A percentile compares a stretch with the other conserved stretches of the same genome.
phyloP scores from a whole-genome alignment of 495 filamentous ascomycete species.

The Xylaria bambusicola region DNA sequence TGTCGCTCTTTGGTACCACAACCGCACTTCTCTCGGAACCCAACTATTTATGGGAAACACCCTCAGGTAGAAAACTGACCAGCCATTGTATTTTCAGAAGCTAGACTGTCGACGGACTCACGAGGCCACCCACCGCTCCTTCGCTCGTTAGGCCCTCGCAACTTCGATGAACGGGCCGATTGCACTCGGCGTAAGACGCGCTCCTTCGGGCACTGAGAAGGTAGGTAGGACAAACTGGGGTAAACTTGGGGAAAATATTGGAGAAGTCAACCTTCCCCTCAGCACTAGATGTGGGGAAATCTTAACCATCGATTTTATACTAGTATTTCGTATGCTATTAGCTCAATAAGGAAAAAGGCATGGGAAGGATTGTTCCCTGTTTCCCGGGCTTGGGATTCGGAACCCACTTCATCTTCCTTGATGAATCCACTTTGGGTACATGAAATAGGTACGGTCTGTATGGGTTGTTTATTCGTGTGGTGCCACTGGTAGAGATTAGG shows the following conservation, averaged over 20 bases:
- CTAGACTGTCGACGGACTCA: no score
- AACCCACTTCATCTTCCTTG: background rate
- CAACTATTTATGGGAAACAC: no score
- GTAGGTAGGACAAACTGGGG: no score
- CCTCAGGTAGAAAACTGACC: no score
- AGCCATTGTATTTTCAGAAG: no score
- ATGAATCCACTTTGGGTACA: no score
- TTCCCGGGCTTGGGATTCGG: background rate
- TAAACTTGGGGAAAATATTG: slow-evolving; percentile 7
- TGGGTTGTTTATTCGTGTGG: no score
- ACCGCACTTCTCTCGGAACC: no score
- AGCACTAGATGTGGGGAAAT: background rate
- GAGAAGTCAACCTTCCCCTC: background rate
- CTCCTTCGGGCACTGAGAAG: background rate
- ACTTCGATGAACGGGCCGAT: slow-evolving; percentile 11
- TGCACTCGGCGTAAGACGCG: background rate
- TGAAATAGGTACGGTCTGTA: no score
- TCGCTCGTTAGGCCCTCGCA: no score
- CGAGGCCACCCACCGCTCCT: background rate
- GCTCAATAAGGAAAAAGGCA: background rate
- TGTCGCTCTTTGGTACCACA: background rate
- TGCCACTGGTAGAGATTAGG: no score
- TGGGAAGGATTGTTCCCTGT: no score
- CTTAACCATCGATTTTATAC: background rate
- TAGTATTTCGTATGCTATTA: background rate